Evolutionary conservation across 805 yeast genomes (phyloP).

Genomic region (Ogataea chonburiensis): DNA sequence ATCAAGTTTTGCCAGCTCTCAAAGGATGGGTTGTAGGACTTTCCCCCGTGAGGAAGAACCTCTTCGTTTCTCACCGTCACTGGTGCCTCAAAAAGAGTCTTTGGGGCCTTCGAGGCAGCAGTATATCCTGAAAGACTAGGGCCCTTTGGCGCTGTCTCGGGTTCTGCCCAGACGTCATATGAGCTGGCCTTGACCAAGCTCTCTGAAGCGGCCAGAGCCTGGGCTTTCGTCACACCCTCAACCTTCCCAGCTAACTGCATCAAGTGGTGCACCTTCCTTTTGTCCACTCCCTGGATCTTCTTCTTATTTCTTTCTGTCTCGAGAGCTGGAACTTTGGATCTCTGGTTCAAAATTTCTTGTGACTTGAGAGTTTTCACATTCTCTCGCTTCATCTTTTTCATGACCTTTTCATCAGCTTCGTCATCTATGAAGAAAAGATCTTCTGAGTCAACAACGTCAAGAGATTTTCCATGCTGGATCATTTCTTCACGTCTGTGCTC

Average conservation of each 20-base stretch:
- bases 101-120: conserved; percentile 52
- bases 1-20: conserved; percentile 79
- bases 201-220: conserved; percentile 58
- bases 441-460: conserved; percentile 42
- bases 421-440: conserved; percentile 66
- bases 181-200: conserved; percentile 53
- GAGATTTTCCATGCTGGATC: conserved; percentile 44
- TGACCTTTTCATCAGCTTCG: conserved; percentile 50
- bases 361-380: conserved; percentile 38
- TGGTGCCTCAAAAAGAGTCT: conserved; percentile 53
- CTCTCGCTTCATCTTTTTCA: conserved; percentile 40
- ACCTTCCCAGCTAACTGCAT: conserved; percentile 77
- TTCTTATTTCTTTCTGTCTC: conserved; percentile 38
- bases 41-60: conserved; percentile 73
- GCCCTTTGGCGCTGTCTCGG: conserved; percentile 37
- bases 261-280: conserved; percentile 60
- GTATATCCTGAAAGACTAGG: conserved; percentile 46
- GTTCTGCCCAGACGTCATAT: conserved; percentile 68
- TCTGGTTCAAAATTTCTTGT: conserved; percentile 63
- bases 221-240: conserved; percentile 49
- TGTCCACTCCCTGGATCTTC: conserved; percentile 59
- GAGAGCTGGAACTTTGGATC: conserved; percentile 76
- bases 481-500: conserved; percentile 66
- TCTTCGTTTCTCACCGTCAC: conserved; percentile 51
- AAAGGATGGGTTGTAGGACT: conserved; percentile 87